phyloP scores from a whole-genome alignment of 1,139 yeast species.

The Komagataea norvegica region DNA sequence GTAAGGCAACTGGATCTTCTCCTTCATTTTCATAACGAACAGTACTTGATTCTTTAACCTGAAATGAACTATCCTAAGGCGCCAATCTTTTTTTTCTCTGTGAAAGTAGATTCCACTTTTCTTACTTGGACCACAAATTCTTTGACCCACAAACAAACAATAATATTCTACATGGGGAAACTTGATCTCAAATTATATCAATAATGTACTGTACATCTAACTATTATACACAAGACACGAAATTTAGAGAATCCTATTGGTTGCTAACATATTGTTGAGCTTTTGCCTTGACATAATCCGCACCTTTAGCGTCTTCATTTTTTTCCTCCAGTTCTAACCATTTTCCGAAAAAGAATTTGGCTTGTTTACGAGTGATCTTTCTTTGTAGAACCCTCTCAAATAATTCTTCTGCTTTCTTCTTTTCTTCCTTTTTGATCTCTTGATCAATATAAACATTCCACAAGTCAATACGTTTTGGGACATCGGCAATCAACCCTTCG shows the following conservation, averaged over 20 bases:
- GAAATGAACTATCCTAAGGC: too few species aligned
- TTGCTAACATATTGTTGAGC: constrained; percentile 70
- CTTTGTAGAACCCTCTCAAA: constrained; percentile 73
- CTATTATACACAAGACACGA: constrained; percentile 5
- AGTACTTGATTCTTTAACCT: too few species aligned
- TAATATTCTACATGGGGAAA: too few species aligned
- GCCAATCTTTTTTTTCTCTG: too few species aligned
- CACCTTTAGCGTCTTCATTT: constrained; percentile 61
- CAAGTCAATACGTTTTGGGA: constrained; percentile 85
- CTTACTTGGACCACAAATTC: too few species aligned
- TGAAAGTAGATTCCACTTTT: too few species aligned
- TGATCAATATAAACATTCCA: constrained; percentile 96
- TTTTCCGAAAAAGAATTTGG: constrained; percentile 89
- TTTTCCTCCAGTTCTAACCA: constrained; percentile 82
- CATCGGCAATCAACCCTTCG: constrained; percentile 87
- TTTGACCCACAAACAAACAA: too few species aligned
- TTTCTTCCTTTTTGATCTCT: constrained; percentile 66
- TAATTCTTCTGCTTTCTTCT: constrained; percentile 63
- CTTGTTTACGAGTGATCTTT: constrained; percentile 84
- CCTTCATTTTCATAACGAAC: too few species aligned
- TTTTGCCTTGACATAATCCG: constrained; percentile 84
- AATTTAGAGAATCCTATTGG: constrained; percentile 7
- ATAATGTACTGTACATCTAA: constrained; percentile 1
- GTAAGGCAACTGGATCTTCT: too few species aligned
- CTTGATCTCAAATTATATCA: not conserved